Evolutionary conservation across 495 filamentous ascomycete genomes (phyloP), one percentile per base, ranked within the genome.

Genomic region (Rhypophila decipiens): DNA sequence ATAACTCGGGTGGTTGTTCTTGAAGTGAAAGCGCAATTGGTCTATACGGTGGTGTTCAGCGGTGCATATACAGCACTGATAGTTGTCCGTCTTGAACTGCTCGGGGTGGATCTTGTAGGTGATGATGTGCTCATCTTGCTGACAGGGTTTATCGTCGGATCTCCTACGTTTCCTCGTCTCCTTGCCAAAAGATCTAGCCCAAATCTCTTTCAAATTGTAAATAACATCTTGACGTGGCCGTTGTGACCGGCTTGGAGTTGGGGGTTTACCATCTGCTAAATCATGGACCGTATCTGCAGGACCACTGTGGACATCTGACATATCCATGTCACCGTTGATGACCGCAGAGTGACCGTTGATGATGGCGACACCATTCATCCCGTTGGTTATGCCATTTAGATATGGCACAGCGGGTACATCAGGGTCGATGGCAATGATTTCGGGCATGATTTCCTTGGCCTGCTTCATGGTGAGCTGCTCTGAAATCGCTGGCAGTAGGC

Each of bases 191-290:
- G 69, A 67, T 39, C 60, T 73, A 47, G 67, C 69, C 57, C 67
- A 74, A 24, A 76, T 55, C 17, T 70, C 49, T 50, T 72, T 76
- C 34, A 77, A 51, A 45, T 79, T 77, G 50, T 79, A 79, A 27
- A 73, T 76, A 45, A 74, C 57, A 59, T 72, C 58, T 31, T 62
- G 46, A 47, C 68, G 58, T 48, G 65, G 49, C 21, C 69, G 64
- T 46, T 65, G 44, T 7, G 65, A 61, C 42, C 71, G 61, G 40
- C 60, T 65, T 9, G 69, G 69, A 27, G 68, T 74, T 19, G 63
- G 41, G 27, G n/a, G n/a, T 22, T 66, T 55, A 42, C 57, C 64
- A 24, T 63, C 57, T 17, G 48, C 53, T 24, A 50, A n/a, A n/a
- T n/a, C n/a, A n/a, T n/a, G n/a, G n/a, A n/a, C 13, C 27, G 13